Evolutionary conservation across 139 green algal genomes (phyloP).

Genomic region (Edaphochlamys debaryana): DNA sequence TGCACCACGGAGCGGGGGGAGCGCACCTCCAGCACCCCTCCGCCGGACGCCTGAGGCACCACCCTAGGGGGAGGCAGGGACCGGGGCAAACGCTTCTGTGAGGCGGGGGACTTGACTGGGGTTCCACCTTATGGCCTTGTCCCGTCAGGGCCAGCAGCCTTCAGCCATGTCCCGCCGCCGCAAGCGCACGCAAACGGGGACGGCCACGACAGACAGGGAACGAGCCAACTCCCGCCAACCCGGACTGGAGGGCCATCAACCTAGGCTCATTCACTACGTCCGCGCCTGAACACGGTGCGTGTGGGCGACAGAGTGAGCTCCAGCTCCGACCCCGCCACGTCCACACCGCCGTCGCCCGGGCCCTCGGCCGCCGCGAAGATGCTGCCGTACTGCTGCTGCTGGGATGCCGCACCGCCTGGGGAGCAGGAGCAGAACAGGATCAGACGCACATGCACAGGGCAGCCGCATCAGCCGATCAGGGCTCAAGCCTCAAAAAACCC

Average conservation of each 20-base stretch:
- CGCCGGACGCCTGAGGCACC: slow-evolving; percentile 1
- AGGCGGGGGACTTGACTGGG: neutral
- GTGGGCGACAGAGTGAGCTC: slow-evolving; percentile 37
- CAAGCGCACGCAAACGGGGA: too few relatives aligned
- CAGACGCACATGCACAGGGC: too few relatives aligned
- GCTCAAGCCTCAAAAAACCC: too few relatives aligned
- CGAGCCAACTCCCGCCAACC: too few relatives aligned
- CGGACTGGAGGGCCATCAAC: too few relatives aligned
- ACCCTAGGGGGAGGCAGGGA: neutral
- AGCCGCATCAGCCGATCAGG: too few relatives aligned
- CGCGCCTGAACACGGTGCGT: slow-evolving; percentile 17
- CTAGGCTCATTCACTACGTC: too few relatives aligned
- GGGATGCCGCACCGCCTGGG: neutral
- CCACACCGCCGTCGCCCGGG: slow-evolving; percentile 5
- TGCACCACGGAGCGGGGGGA: slow-evolving; percentile 1
- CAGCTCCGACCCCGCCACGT: slow-evolving; percentile 9
- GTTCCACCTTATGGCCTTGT: neutral
- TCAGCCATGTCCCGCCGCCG: too few relatives aligned
- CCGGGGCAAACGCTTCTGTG: too few relatives aligned
- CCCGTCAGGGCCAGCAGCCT: too few relatives aligned
- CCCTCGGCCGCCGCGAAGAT: slow-evolving; percentile 29
- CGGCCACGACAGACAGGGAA: too few relatives aligned
- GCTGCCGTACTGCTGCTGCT: slow-evolving; percentile 14
- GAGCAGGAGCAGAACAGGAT: too few relatives aligned
- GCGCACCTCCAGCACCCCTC: slow-evolving; percentile 14